phyloP scores from a whole-genome alignment of 371 early-diverging fungal species.

The Dinochytrium kinnereticum region DNA sequence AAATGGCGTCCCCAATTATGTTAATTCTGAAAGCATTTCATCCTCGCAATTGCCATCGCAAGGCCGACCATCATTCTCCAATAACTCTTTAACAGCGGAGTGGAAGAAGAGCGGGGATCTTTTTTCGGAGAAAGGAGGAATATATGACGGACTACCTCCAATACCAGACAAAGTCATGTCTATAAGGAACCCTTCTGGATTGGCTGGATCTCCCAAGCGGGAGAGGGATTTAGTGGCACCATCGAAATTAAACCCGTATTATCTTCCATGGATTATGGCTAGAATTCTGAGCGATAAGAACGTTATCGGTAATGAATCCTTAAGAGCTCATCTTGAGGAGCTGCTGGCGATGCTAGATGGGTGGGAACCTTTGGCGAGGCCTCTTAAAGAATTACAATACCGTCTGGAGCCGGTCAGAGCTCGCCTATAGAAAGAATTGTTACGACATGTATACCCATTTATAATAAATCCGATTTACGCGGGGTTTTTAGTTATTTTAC shows the following conservation, averaged over 20 bases:
- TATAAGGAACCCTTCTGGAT: not conserved
- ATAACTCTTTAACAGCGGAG: too few relatives aligned
- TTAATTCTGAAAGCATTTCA: too few relatives aligned
- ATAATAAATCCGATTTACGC: not conserved
- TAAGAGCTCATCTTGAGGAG: conserved; percentile 65
- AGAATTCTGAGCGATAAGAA: conserved; percentile 71
- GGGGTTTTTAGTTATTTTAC: too few relatives aligned
- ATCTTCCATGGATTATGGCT: conserved; percentile 90
- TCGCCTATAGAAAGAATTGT: conserved; percentile 34
- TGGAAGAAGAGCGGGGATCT: too few relatives aligned
- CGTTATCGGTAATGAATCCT: conserved; percentile 58
- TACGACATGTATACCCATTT: not conserved
- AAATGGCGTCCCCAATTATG: not conserved
- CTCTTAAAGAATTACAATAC: conserved; percentile 81
- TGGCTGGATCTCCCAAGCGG: not conserved
- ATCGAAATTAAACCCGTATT: conserved; percentile 78
- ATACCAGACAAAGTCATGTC: not conserved
- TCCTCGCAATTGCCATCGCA: too few relatives aligned
- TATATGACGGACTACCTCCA: too few relatives aligned
- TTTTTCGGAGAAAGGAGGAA: too few relatives aligned
- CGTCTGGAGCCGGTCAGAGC: conserved; percentile 75
- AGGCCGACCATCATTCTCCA: too few relatives aligned
- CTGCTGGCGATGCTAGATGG: conserved; percentile 68
- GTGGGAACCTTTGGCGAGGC: conserved; percentile 80
- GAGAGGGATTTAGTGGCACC: conserved; percentile 27